Evolutionary conservation across 306 rosid species (phyloP).

Genomic region (Clitoria ternatea): DNA sequence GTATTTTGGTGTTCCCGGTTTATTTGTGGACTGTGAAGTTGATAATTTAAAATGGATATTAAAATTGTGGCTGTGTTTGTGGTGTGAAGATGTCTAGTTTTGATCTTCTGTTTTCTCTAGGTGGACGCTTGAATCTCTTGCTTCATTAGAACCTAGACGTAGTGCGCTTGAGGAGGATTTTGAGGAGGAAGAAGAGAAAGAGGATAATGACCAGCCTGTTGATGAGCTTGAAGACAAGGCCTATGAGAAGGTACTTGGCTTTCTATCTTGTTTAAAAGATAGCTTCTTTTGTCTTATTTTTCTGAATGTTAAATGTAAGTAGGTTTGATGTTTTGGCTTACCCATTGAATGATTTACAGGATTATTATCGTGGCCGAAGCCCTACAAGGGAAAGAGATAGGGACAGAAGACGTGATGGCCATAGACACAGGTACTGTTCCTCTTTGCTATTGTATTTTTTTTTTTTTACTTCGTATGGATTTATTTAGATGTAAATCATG

Average conservation of each 20-base stretch:
- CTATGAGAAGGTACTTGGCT: conserved; percentile 57
- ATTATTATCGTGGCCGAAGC: conserved; percentile 81
- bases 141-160: conserved; percentile 63
- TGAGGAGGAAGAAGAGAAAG: conserved; percentile 99
- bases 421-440: conserved; percentile 72
- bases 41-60: neutral
- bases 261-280: neutral
- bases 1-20: neutral
- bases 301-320: neutral
- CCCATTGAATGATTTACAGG: conserved; percentile 38
- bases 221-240: conserved; percentile 63
- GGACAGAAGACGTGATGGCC: conserved; percentile 85
- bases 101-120: conserved; percentile 30
- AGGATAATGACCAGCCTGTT: conserved; percentile 72
- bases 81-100: neutral
- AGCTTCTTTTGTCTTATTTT: neutral
- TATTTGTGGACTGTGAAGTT: neutral
- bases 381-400: conserved; percentile 84
- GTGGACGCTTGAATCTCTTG: conserved; percentile 78
- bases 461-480: neutral
- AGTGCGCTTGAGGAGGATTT: conserved; percentile 98
- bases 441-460: conserved; percentile 1
- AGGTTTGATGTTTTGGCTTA: neutral
- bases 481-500: neutral
- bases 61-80: neutral